A percentile compares a stretch with the other conserved stretches of the same genome.
phyloP scores from a whole-genome alignment of 148 eudicot species.

The Cornus controversa region DNA sequence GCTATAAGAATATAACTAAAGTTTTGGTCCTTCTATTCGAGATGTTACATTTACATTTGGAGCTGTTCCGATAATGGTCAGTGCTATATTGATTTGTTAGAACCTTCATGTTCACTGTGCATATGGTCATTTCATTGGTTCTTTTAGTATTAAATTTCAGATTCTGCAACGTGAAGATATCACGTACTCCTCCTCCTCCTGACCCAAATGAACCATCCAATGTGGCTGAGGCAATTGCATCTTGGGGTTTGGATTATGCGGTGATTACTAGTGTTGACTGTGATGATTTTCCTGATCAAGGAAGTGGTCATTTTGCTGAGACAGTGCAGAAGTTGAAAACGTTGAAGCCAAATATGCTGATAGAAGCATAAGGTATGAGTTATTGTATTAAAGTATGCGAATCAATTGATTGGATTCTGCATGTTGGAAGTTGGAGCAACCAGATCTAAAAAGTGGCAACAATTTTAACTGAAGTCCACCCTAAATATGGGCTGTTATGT shows the following conservation, averaged over 20 bases:
- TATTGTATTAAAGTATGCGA: not conserved
- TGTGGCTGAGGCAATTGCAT: constrained; percentile 97
- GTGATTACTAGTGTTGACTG: constrained; percentile 98
- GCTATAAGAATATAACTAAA: no score
- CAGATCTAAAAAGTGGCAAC: not conserved
- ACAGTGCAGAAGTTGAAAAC: constrained; percentile 84
- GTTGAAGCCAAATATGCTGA: constrained; percentile 77
- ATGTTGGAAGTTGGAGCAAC: not conserved
- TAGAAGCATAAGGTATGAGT: constrained; percentile 85
- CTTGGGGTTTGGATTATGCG: constrained; percentile 97
- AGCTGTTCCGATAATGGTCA: not conserved
- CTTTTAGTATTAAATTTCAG: constrained; percentile 29
- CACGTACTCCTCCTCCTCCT: constrained; percentile 96
- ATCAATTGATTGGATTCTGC: not conserved
- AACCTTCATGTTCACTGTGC: not conserved
- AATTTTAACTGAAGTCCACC: not conserved
- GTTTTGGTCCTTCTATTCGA: no score
- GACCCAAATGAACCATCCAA: constrained; percentile 92
- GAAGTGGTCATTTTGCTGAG: constrained; percentile 96
- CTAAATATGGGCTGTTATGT: not conserved
- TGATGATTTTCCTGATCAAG: constrained; percentile 95
- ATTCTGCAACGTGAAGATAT: constrained; percentile 97
- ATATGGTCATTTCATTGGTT: not conserved
- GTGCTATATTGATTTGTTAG: not conserved
- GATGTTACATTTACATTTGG: not conserved